These are phyloP conservation scores for Penicillium glabrum DNA, from an alignment of 2,329 filamentous ascomycete genomes.

Conservation along the genomic window DNA sequence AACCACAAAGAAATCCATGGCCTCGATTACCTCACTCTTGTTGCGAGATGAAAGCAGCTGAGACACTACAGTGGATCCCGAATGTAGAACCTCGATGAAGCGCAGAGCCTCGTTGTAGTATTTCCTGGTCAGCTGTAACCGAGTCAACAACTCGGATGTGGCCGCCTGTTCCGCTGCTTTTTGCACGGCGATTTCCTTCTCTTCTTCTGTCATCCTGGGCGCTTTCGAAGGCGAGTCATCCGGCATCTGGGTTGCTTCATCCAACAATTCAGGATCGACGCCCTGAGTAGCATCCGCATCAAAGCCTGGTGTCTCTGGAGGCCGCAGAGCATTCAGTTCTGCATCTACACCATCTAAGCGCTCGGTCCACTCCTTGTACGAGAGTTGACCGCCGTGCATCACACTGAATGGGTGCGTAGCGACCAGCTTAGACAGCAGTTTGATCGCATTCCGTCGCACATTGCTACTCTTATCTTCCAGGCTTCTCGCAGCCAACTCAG, in stretches of 20 bases:
- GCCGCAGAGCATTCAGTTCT: conserved; percentile 78
- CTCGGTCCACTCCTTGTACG: conserved; percentile 79
- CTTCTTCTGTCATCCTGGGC: conserved; percentile 72
- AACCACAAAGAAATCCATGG: conserved; percentile 97
- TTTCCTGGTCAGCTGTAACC: conserved; percentile 80
- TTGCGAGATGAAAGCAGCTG: conserved; percentile 92
- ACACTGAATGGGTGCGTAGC: conserved; percentile 93
- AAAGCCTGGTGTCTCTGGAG: conserved; percentile 70
- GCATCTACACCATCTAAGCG: conserved; percentile 79
- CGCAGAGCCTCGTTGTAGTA: conserved; percentile 92
- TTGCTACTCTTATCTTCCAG: conserved; percentile 98
- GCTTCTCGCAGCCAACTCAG: conserved; percentile 83
- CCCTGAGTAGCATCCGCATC: conserved; percentile 70
- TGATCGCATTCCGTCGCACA: conserved; percentile 91
- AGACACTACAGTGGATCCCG: conserved; percentile 75
- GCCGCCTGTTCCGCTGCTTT: conserved; percentile 85
- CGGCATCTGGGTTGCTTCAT: conserved; percentile 82
- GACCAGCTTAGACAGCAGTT: conserved; percentile 81
- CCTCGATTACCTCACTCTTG: conserved; percentile 97
- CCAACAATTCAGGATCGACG: conserved; percentile 75
- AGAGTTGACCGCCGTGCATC: conserved; percentile 84
- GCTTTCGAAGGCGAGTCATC: conserved; percentile 65
- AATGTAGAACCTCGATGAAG: conserved; percentile 89
- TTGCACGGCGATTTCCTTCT: conserved; percentile 69
- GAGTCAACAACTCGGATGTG: conserved; percentile 82